Base-by-base conservation (phyloP, 495 filamentous ascomycete genomes). In the Penicillium roqueforti region DNA sequence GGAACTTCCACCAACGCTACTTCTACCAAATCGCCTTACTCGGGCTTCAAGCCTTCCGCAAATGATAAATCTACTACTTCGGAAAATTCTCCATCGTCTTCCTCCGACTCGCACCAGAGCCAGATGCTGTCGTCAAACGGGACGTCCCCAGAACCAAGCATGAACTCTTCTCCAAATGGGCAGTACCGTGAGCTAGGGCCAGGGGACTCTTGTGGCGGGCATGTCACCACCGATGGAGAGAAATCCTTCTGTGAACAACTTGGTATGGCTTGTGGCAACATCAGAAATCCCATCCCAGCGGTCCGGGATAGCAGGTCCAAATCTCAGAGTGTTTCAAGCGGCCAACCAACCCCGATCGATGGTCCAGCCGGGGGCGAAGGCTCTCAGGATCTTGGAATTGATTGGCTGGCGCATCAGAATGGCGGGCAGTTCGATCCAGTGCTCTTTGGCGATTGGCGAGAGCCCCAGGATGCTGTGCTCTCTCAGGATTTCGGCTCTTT, bases 391-490 rank as follows among this genome's bases (percentile, higher is more conserved):
- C 39, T 75, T 56, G 69, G 76, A 59, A 55, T 96, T 44, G 88
- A 91, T 60, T 92, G 87, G 82, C 68, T 96, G 54, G 83, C 88
- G 9, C 83, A 88, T 61, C 88, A 96, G 66, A 93, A 91, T 65
- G 84, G 86, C 38, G 89, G 89, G 47, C 84, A 89, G 58, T 97
- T 97, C 59, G 89, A 97, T 57, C 93, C 93, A 1, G 81, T 90
- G 29, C 79, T 97, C 2, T 99, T 97, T 68, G 87, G 87, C 47
- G 91, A 92, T 58, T 97, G 96, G 71, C 85, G 93, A 36, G 95
- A 99, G 61, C 86, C 88, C 6, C 89, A 96, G 59, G 88, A 89
- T 53, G 87, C 84, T 49, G 75, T 87, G 8, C 65, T 80, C 6
- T 82, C 81, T 32, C 85, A 83, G 55, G 88, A 91, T 63, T 81